Base-by-base conservation (phyloP, 148 eudicot species). In the Dysphania ambrosioides region DNA sequence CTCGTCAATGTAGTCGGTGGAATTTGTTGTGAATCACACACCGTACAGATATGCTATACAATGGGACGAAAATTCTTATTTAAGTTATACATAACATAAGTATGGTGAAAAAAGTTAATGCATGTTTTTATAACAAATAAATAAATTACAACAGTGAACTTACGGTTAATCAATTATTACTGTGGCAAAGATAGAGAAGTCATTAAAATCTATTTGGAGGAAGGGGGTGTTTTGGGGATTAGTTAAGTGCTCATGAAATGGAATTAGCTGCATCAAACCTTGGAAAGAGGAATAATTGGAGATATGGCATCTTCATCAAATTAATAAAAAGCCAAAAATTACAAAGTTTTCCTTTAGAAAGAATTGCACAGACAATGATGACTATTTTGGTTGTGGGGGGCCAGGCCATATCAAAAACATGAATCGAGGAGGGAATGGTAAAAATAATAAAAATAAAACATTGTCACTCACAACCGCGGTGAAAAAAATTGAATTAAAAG, bases 361-460 rank as follows among this genome's bases (percentile, higher is more conserved):
- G 77, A 71, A 72, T 57, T 80, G 83, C 79, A 76, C 77, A 72
- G 47, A 76, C 73, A 71, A 72, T 80, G 64, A 80, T 80, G 77
- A 71, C 60, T 76, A 68, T 65, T 73, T 60, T 75, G 49, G 71
- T 64, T 42, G 66, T 66, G 83, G 77, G 79, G 79, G 77, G 42
- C 51, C 73, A 57, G n/a, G n/a, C n/a, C n/a, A 80, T 63, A 49
- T 8, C 18, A 41, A 42, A 71, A 76, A 80, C 79, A 72, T 80
- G 61, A 80, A 76, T 76, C 51, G 71, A 56, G 76, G 63, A 65
- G 79, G 66, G 61, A 18, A 49, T 12, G 16, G 18, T 31, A 62
- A 64, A 64, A 40, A 7, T 6, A 8, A 35, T 23, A 23, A 66
- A 27, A 7, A 6, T 55, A 57, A 41, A 61, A 19, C 65, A 40